Conservation (phyloP, 2,329 filamentous ascomycete species). For the Didymella lethalis region DNA sequence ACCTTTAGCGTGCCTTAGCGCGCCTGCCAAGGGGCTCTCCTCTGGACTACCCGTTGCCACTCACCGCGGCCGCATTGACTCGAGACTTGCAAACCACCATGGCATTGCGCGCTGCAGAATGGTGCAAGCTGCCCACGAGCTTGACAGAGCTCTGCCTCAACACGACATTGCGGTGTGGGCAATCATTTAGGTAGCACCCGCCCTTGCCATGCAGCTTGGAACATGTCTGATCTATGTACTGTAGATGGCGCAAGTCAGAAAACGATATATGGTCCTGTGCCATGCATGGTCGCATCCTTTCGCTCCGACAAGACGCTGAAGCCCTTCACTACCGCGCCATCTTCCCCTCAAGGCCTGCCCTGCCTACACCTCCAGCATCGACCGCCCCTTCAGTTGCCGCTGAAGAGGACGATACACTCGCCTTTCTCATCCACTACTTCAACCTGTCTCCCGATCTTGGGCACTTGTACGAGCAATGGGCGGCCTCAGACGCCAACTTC, state of each 20-base stretch:
- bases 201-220: background rate
- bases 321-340: slow-evolving; percentile 82
- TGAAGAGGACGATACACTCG: slow-evolving; percentile 73
- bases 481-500: slow-evolving; percentile 84
- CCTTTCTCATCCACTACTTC: slow-evolving; percentile 83
- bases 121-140: slow-evolving; percentile 84
- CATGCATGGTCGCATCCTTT: slow-evolving; percentile 83
- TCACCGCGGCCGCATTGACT: slow-evolving; percentile 4
- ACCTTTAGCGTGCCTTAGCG: slow-evolving; percentile 14
- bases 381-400: slow-evolving; percentile 38
- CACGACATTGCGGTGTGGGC: slow-evolving; percentile 91
- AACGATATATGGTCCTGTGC: slow-evolving; percentile 89
- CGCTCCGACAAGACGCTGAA: slow-evolving; percentile 80
- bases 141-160: slow-evolving; percentile 91
- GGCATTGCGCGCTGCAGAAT: slow-evolving; percentile 70
- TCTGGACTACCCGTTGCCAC: background rate
- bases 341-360: slow-evolving; percentile 58
- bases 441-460: slow-evolving; percentile 81
- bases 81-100: slow-evolving; percentile 35
- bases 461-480: slow-evolving; percentile 86
- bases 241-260: slow-evolving; percentile 84
- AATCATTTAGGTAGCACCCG: slow-evolving; percentile 76
- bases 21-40: background rate
- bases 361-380: slow-evolving; percentile 6
- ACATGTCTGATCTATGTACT: slow-evolving; percentile 15